These are phyloP conservation scores for Fusarium staphyleae DNA, from an alignment of 2,329 filamentous ascomycete genomes.

Conservation along the genomic window DNA sequence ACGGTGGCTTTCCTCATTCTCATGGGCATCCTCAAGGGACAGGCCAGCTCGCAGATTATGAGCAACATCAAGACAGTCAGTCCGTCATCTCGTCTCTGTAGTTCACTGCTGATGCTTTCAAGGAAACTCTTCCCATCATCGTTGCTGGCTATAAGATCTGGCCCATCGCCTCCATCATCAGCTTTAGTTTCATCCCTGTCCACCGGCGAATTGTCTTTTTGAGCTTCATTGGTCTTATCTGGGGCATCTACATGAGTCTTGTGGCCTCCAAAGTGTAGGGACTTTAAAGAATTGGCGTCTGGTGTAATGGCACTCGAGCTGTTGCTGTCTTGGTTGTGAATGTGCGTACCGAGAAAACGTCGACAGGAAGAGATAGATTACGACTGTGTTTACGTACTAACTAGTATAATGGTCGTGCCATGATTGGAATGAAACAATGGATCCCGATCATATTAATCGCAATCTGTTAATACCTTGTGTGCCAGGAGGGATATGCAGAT, in stretches of 20 bases:
- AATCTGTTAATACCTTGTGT: too few relatives aligned
- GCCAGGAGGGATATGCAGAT: too few relatives aligned
- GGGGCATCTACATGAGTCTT: constrained; percentile 61
- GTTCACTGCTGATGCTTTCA: not conserved
- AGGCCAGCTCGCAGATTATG: constrained; percentile 46
- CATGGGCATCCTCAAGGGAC: constrained; percentile 56
- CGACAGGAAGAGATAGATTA: too few relatives aligned
- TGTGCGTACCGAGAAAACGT: too few relatives aligned
- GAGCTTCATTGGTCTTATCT: constrained; percentile 56
- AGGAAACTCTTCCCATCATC: constrained; percentile 57
- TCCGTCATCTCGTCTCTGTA: not conserved
- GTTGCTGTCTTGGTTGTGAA: not conserved
- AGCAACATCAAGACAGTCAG: constrained; percentile 49
- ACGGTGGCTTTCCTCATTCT: constrained; percentile 55
- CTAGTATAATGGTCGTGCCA: too few relatives aligned
- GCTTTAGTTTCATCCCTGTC: constrained; percentile 58
- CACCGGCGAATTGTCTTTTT: constrained; percentile 58
- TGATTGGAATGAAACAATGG: too few relatives aligned
- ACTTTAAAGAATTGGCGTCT: not conserved
- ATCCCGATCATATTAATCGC: too few relatives aligned
- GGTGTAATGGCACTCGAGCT: not conserved
- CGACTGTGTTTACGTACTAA: too few relatives aligned
- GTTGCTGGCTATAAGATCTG: constrained; percentile 60
- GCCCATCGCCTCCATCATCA: constrained; percentile 59
- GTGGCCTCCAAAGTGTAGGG: constrained; percentile 52